Conservation (phyloP, 2,329 filamentous ascomycete genomes). For the Triangularia setosa region DNA sequence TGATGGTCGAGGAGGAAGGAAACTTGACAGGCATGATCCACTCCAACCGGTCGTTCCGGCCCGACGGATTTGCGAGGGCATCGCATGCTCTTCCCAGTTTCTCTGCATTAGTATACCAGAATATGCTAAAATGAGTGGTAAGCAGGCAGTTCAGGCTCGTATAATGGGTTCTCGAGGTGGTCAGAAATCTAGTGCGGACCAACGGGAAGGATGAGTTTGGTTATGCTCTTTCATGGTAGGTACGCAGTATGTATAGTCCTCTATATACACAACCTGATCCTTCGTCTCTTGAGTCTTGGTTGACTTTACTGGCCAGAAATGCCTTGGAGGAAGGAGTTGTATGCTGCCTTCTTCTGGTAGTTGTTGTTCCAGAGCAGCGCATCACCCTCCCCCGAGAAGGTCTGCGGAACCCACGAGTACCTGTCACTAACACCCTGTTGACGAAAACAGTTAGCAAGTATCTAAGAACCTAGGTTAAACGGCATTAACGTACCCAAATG, state of each 20-base stretch:
- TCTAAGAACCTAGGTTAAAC: slow-evolving; percentile 25
- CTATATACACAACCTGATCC: too few species aligned
- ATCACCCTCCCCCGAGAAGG: slow-evolving; percentile 39
- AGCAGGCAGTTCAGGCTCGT: neutral
- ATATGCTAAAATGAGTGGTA: neutral
- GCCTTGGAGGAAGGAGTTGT: slow-evolving; percentile 23
- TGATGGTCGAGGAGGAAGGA: neutral
- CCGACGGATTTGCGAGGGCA: neutral
- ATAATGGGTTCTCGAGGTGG: neutral
- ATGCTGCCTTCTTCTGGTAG: slow-evolving; percentile 39
- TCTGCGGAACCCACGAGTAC: slow-evolving; percentile 34
- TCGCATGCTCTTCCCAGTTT: neutral
- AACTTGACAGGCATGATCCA: neutral
- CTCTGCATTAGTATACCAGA: neutral
- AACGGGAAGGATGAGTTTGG: too few species aligned
- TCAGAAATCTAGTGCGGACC: neutral
- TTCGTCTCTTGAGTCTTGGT: too few species aligned
- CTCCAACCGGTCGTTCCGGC: neutral
- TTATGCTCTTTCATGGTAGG: too few species aligned
- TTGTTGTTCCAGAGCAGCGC: slow-evolving; percentile 38
- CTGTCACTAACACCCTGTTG: slow-evolving; percentile 31
- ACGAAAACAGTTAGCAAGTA: slow-evolving; percentile 8
- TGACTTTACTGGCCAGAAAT: neutral
- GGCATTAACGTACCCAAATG: slow-evolving; percentile 36
- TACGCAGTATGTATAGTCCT: too few species aligned